Base-by-base conservation (phyloP, 805 yeast species). In the Suhomyces sp. region DNA sequence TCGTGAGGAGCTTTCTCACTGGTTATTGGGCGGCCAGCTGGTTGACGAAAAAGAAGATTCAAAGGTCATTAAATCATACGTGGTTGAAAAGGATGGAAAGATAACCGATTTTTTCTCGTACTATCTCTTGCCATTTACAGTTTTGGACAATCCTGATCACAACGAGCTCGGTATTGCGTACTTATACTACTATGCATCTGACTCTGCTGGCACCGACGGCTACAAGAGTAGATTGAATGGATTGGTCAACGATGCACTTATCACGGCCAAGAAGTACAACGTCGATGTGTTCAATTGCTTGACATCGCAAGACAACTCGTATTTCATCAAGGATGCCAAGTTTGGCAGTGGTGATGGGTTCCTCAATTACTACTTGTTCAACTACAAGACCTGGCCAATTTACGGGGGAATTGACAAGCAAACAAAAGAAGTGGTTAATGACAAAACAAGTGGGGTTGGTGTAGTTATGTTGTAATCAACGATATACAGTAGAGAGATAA, bases 261-360 rank as follows among this genome's bases (percentile, higher is more conserved):
- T 93, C 49, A 71, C 89, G 40, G 85, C 96, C 27, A 87, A 88
- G 67, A 68, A 75, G 42, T 70, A 77, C 47, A 79, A 80, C 24
- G 89, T 88, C 62, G 99, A 94, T 67, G 98, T 94, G 3, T 90
- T 93, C 79, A 94, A 94, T 67, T 97, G 97, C 8, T 77, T 94
- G 57, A 84, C 97, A 0, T 79, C 91, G 9, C 96, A 91, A 72
- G 99, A 94, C 66, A 94, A 94, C 68, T 79, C 90, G 13, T 72
- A 88, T 54, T 90, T 94, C 72, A 75, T 94, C 58, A 86, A 89
- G 24, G 85, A 88, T 40, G 79, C 88, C 71, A 89, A 90, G 67
- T 94, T 94, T 68, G 97, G 97, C 33, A 82, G 84, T 47, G 99
- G 99, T 44, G 98, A 93, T 68, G 99, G 99, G 0, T 81, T 82